Conservation (phyloP, 164 flowering plant species). For the Cinnamomum chago region DNA sequence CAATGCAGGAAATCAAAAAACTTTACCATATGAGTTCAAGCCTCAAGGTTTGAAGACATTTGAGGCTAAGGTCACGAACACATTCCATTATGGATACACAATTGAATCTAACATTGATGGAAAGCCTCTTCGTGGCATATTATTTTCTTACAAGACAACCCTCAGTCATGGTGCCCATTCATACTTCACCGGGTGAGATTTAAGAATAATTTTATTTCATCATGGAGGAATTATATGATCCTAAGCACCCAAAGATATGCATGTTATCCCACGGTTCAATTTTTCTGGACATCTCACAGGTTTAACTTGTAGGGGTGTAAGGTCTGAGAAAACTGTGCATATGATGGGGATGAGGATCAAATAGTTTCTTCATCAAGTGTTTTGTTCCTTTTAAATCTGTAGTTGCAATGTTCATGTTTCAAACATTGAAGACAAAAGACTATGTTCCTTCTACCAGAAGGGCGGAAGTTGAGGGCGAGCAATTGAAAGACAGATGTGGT, state of each 20-base stretch:
- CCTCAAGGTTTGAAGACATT: slow-evolving; percentile 49
- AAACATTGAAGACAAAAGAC: background rate
- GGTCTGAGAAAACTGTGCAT: background rate
- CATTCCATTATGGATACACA: slow-evolving; percentile 57
- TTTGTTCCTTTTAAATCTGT: background rate
- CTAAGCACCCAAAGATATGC: background rate
- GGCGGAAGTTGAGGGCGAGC: slow-evolving; percentile 17
- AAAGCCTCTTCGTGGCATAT: slow-evolving; percentile 81
- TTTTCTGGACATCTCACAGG: no score
- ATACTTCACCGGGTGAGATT: slow-evolving; percentile 46
- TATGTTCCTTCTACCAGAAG: slow-evolving; percentile 36
- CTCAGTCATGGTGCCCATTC: slow-evolving; percentile 20
- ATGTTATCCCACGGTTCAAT: background rate
- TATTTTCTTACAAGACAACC: slow-evolving; percentile 58
- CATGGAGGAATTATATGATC: background rate
- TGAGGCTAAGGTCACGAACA: slow-evolving; percentile 79
- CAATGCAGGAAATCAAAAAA: slow-evolving; percentile 32
- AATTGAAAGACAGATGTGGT: slow-evolving; percentile 25
- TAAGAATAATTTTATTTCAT: background rate
- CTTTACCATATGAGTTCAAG: slow-evolving; percentile 25
- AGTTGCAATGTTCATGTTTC: background rate
- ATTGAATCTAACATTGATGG: slow-evolving; percentile 91
- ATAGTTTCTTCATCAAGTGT: background rate
- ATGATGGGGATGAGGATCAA: background rate
- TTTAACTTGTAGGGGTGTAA: background rate